phyloP scores from a whole-genome alignment of 2,329 filamentous ascomycete species.

The Dothistroma septosporum region DNA sequence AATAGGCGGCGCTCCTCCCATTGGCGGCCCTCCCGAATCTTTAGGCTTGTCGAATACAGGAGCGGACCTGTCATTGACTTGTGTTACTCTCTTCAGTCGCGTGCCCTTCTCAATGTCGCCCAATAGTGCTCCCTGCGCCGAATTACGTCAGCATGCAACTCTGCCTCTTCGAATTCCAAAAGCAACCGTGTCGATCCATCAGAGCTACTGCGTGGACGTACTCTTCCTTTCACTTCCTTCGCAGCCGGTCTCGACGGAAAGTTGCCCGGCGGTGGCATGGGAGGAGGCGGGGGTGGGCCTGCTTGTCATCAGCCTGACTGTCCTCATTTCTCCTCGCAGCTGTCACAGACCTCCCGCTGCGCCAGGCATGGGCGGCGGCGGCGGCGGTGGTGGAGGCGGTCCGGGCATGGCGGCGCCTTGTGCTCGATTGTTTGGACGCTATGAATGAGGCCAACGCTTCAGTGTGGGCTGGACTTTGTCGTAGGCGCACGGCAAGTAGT shows the following conservation, averaged over 20 bases:
- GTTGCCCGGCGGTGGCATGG: conserved; percentile 56
- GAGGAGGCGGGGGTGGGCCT: conserved; percentile 35
- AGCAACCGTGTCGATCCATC: not conserved
- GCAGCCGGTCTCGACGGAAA: conserved; percentile 57
- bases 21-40: conserved; percentile 54
- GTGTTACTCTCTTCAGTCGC: conserved; percentile 70
- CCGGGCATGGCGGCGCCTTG: conserved; percentile 37
- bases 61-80: conserved; percentile 88
- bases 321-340: not conserved
- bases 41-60: conserved; percentile 59
- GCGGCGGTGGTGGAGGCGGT: conserved; percentile 64
- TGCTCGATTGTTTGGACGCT: not conserved
- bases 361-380: conserved; percentile 59
- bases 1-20: conserved; percentile 77
- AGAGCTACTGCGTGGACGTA: conserved; percentile 43
- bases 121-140: conserved; percentile 71
- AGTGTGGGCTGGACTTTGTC: not conserved
- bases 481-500: not conserved
- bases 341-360: conserved; percentile 50
- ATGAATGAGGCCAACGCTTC: not conserved
- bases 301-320: conserved; percentile 6
- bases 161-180: not conserved
- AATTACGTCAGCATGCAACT: conserved; percentile 9
- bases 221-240: conserved; percentile 55
- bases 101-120: conserved; percentile 81